Evolutionary conservation across 495 filamentous ascomycete genomes (phyloP).

Genomic region (Penicillium parvum): DNA sequence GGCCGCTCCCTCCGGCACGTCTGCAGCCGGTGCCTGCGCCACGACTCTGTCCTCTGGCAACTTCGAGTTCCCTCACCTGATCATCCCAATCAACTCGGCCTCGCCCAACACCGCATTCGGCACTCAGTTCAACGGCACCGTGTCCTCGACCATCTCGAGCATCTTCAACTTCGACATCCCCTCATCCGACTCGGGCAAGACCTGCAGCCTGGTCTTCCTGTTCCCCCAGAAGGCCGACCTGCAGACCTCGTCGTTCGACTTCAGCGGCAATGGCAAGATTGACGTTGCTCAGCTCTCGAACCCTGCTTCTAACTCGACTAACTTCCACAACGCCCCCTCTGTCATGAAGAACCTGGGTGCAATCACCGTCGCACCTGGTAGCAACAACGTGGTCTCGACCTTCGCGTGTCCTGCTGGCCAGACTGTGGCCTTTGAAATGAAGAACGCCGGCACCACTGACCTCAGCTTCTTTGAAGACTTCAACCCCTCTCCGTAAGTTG

Average conservation of each 20-base stretch:
- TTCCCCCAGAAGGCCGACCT: slow-evolving; percentile 53
- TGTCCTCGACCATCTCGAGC: slow-evolving; percentile 52
- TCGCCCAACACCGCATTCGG: slow-evolving; percentile 48
- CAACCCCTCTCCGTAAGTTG: slow-evolving; percentile 50
- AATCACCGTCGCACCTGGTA: slow-evolving; percentile 49
- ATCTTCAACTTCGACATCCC: slow-evolving; percentile 71
- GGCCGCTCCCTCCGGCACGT: not conserved
- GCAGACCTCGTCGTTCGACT: slow-evolving; percentile 51
- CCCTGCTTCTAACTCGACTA: slow-evolving; percentile 40
- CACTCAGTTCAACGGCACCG: slow-evolving; percentile 50
- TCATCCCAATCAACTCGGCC: slow-evolving; percentile 59
- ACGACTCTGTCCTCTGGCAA: slow-evolving; percentile 45
- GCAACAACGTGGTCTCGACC: slow-evolving; percentile 51
- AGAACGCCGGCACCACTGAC: slow-evolving; percentile 45
- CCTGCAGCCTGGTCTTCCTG: slow-evolving; percentile 62
- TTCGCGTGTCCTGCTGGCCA: slow-evolving; percentile 55
- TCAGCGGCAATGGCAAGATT: slow-evolving; percentile 55
- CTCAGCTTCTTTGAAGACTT: slow-evolving; percentile 64
- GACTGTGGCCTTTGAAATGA: slow-evolving; percentile 49
- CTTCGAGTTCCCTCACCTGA: slow-evolving; percentile 62
- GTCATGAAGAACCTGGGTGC: slow-evolving; percentile 43
- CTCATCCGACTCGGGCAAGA: slow-evolving; percentile 46
- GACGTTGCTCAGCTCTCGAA: slow-evolving; percentile 46
- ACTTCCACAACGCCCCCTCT: slow-evolving; percentile 46
- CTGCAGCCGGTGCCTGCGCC: slow-evolving; percentile 38